phyloP scores from a whole-genome alignment of 148 eudicot genomes.

The Camellia granthamiana region DNA sequence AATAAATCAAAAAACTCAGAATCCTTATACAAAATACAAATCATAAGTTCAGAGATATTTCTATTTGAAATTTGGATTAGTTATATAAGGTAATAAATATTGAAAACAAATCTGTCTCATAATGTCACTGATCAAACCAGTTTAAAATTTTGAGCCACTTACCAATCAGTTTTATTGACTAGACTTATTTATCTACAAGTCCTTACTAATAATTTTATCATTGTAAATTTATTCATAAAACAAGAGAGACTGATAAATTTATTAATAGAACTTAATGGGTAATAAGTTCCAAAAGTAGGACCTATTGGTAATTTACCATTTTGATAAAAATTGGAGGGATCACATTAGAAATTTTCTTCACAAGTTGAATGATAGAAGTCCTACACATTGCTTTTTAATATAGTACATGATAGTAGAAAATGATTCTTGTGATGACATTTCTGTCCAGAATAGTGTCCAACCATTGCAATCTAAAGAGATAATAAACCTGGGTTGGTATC shows the following conservation, averaged over 20 bases:
- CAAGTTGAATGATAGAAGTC: not conserved
- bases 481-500: not conserved
- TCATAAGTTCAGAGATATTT: not conserved
- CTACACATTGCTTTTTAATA: not conserved
- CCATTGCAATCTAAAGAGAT: too few species aligned
- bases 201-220: too few species aligned
- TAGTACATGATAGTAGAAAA: not conserved
- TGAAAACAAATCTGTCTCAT: not conserved
- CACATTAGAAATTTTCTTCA: conserved; percentile 3
- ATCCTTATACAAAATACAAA: not conserved
- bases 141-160: not conserved
- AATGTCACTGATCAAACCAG: not conserved
- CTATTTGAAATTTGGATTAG: not conserved
- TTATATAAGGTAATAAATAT: not conserved
- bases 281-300: too few species aligned
- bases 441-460: not conserved
- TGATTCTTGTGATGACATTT: not conserved
- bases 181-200: too few species aligned
- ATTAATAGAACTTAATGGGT: too few species aligned
- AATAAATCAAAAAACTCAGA: not conserved
- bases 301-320: too few species aligned
- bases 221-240: too few species aligned
- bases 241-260: too few species aligned
- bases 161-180: too few species aligned
- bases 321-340: not conserved